Base-by-base conservation (phyloP, 805 yeast species). In the Wickerhamomyces pijperi region DNA sequence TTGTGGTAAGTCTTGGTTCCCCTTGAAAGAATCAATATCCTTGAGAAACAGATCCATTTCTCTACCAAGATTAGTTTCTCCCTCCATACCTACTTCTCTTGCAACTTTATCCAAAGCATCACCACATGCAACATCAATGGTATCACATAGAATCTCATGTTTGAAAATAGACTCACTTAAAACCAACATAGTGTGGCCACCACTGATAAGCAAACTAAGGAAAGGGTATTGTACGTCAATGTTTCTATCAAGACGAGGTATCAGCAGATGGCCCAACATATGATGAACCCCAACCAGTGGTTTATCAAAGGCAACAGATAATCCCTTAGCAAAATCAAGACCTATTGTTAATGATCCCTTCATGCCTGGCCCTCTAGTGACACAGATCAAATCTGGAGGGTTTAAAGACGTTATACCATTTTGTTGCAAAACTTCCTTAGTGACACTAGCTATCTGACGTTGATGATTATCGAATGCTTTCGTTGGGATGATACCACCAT, bases 301-400 rank as follows among this genome's bases (percentile, higher is more conserved):
- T 6, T 65, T 70, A 13, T 70, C 57, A 81, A 86, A 82, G 0
- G 88, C 97, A 1, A 82, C 61, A 1, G 87, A 64, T 12, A 92
- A 62, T 0, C 97, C 98, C 50, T 85, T 82, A 0, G 94, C 95
- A 32, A 85, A 60, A 51, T 83, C 92, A 19, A 82, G 64, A 1
- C 97, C 94, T 0, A 85, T 80, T 9, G 85, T 71, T 13, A 92
- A 64, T 0, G 94, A 81, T 0, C 97, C 96, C 8, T 78, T 73
- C 96, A 92, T 86, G 0, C 98, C 98, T 0, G 98, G 98, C 0
- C 98, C 98, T 47, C 95, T 64, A 0, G 98, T 92, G 4, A 81
- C 95, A 56, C 95, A 82, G 1, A 92, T 71, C 35, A 92, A 54
- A 54, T 84, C 95, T 0, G 87, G 85, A 23, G 45, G 51, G 34